Percentiles rank a stretch among this genome's conserved stretches.
phyloP scores from a whole-genome alignment of 78 protist species.

The Acrasis kona region DNA sequence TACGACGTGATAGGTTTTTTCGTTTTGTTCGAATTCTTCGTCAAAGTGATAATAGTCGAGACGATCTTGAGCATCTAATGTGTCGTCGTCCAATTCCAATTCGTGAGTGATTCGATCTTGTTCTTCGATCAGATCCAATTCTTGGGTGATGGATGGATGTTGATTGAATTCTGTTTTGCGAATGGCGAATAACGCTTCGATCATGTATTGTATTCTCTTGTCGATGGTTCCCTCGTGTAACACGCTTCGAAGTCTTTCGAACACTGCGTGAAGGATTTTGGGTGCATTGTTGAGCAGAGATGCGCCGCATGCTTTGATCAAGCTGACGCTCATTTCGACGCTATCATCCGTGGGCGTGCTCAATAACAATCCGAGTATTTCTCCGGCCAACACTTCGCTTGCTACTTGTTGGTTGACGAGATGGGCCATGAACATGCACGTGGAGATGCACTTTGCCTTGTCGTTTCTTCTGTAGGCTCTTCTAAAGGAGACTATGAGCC shows the following conservation, averaged over 20 bases:
- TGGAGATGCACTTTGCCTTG: conserved; percentile 37
- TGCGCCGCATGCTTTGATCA: conserved; percentile 67
- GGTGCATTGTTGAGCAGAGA: conserved; percentile 27
- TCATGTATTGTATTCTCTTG: conserved; percentile 76
- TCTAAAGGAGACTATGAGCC: conserved; percentile 61
- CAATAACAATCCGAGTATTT: conserved; percentile 69
- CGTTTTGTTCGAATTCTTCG: conserved; percentile 69
- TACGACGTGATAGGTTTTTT: conserved; percentile 44
- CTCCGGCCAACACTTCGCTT: conserved; percentile 62
- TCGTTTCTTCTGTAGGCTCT: conserved; percentile 71
- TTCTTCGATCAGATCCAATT: conserved; percentile 85
- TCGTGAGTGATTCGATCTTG: conserved; percentile 92
- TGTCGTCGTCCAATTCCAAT: conserved; percentile 53
- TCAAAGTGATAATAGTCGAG: conserved; percentile 78
- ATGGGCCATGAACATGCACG: conserved; percentile 77
- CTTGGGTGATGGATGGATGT: conserved; percentile 53
- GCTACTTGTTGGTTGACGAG: conserved; percentile 92
- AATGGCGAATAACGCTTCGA: conserved; percentile 69
- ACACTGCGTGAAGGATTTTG: conserved; percentile 28
- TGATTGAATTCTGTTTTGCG: conserved; percentile 49
- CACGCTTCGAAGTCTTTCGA: conserved; percentile 70
- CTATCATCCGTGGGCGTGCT: conserved; percentile 84
- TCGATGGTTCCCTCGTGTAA: conserved; percentile 87
- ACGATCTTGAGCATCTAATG: conserved; percentile 5
- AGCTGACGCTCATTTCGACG: conserved; percentile 69